Evolutionary conservation across 805 yeast species (phyloP).

Genomic region (Wickerhamomyces alni): DNA sequence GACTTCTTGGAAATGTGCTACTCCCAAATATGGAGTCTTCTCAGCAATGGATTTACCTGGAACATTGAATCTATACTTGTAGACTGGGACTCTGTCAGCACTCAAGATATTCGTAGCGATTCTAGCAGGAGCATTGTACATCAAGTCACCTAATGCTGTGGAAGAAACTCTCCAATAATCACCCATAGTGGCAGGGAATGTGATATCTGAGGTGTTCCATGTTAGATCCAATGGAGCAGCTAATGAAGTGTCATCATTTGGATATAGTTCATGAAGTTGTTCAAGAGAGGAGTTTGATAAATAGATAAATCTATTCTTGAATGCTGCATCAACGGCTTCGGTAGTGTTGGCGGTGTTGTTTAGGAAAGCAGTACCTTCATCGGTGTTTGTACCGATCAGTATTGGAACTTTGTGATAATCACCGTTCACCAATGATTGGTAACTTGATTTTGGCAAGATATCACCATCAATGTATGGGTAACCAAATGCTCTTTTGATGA

Average conservation of each 20-base stretch:
- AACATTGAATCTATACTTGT: slow-evolving; percentile 7
- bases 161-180: slow-evolving; percentile 3
- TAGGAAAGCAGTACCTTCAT: slow-evolving; percentile 14
- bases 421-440: slow-evolving; percentile 5
- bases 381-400: slow-evolving; percentile 19
- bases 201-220: slow-evolving; percentile 3
- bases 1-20: slow-evolving; percentile 6
- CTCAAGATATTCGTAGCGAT: slow-evolving; percentile 4
- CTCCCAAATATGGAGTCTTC: neutral
- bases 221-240: slow-evolving; percentile 9
- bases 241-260: neutral
- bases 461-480: slow-evolving; percentile 14
- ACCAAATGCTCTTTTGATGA: neutral
- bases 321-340: neutral
- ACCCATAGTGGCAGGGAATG: slow-evolving; percentile 1
- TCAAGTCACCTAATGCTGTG: slow-evolving; percentile 8
- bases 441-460: slow-evolving; percentile 10
- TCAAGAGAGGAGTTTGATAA: slow-evolving; percentile 8
- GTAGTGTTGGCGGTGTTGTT: slow-evolving; percentile 2
- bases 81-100: slow-evolving; percentile 3
- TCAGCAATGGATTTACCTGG: neutral
- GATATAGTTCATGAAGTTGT: neutral
- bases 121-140: slow-evolving; percentile 12
- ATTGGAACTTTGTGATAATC: slow-evolving; percentile 16
- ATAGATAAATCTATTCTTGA: neutral